Evolutionary conservation across 352 stramenopile species (phyloP).

Genomic region (Elongisporangium undulatum): DNA sequence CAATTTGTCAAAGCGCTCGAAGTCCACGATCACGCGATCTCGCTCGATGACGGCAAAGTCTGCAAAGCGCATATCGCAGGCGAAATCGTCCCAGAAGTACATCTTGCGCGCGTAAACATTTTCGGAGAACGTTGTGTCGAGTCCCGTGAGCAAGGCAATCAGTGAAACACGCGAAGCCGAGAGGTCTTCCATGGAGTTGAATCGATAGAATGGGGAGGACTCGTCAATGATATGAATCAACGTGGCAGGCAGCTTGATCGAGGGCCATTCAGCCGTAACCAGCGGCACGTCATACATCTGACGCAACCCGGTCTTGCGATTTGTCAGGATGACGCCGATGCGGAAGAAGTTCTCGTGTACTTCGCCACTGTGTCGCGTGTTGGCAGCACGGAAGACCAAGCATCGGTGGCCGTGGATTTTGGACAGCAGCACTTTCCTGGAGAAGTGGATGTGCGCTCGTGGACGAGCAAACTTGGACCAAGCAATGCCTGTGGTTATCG

Average conservation of each 20-base stretch:
- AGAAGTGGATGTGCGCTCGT: constrained; percentile 81
- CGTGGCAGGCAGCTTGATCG: constrained; percentile 76
- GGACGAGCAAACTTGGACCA: constrained; percentile 85
- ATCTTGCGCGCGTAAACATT: constrained; percentile 86
- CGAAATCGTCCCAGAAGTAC: constrained; percentile 89
- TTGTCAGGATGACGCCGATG: constrained; percentile 79
- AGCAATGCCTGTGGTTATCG: constrained; percentile 83
- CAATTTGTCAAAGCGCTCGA: constrained; percentile 56
- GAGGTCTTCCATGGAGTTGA: constrained; percentile 66
- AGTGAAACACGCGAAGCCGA: constrained; percentile 68
- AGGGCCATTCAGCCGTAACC: constrained; percentile 74
- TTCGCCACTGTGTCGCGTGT: constrained; percentile 74
- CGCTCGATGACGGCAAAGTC: constrained; percentile 74
- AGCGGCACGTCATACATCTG: constrained; percentile 84
- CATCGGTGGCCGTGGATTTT: constrained; percentile 73
- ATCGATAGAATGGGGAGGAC: constrained; percentile 75
- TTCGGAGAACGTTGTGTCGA: constrained; percentile 84
- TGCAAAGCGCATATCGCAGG: constrained; percentile 68
- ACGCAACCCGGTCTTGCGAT: constrained; percentile 70
- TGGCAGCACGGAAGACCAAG: constrained; percentile 75
- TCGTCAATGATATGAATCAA: constrained; percentile 82
- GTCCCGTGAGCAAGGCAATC: constrained; percentile 69
- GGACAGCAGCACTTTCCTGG: constrained; percentile 55
- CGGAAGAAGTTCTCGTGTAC: constrained; percentile 83
- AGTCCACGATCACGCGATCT: constrained; percentile 65